A percentile compares a stretch with the other conserved stretches of the same genome.
These are phyloP conservation scores for Atkinsonella hypoxylon DNA, from an alignment of 2,329 filamentous ascomycete genomes.

Conservation along the genomic window DNA sequence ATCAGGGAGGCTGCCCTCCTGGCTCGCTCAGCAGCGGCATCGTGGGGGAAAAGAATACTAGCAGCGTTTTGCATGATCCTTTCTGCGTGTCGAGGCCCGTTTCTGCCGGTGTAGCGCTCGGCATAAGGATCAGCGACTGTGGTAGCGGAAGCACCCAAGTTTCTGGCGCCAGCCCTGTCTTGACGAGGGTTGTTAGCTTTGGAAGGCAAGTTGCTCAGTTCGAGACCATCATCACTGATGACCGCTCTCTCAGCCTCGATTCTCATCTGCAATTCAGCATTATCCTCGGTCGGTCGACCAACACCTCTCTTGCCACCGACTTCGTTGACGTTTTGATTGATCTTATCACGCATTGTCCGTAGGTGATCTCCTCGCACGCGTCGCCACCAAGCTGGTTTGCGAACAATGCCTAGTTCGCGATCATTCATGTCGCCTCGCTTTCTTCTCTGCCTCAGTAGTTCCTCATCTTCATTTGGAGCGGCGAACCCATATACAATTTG, in stretches of 20 bases:
- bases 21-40: constrained; percentile 15
- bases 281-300: constrained; percentile 26
- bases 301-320: constrained; percentile 37
- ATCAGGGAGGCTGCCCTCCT: constrained; percentile 27
- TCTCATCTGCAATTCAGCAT: constrained; percentile 24
- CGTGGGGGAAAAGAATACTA: constrained; percentile 36
- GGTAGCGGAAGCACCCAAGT: not conserved
- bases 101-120: constrained; percentile 27
- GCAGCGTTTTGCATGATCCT: constrained; percentile 31
- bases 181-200: constrained; percentile 17
- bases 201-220: constrained; percentile 23
- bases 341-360: constrained; percentile 36
- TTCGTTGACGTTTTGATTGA: constrained; percentile 42
- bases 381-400: constrained; percentile 57
- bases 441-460: constrained; percentile 52
- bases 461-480: constrained; percentile 59
- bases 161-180: constrained; percentile 18
- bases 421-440: constrained; percentile 43
- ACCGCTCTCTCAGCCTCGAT: constrained; percentile 21
- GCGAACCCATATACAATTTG: constrained; percentile 44
- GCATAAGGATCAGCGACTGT: not conserved
- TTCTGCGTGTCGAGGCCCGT: constrained; percentile 32
- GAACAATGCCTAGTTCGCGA: constrained; percentile 46
- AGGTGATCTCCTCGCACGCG: constrained; percentile 34
- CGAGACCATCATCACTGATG: constrained; percentile 22